These are phyloP conservation scores for Oldenlandia corymbosa DNA, from an alignment of 257 asterid species.

Conservation along the genomic window DNA sequence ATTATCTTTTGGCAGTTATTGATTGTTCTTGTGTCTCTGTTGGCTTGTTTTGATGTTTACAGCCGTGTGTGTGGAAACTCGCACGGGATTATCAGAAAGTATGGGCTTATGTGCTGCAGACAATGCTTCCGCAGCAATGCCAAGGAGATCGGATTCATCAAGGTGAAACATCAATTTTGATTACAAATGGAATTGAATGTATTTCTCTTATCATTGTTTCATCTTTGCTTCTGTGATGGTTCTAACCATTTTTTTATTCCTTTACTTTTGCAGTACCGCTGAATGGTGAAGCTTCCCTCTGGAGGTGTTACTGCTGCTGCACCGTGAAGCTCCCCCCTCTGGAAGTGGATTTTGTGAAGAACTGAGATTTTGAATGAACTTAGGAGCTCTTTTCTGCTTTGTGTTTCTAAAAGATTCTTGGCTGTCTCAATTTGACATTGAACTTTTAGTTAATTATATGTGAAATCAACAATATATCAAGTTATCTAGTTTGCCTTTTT, in stretches of 20 bases:
- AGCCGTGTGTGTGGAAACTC: slow-evolving; percentile 42
- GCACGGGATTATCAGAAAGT: slow-evolving; percentile 34
- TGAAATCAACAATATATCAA: slow-evolving; percentile 17
- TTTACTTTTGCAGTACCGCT: slow-evolving; percentile 44
- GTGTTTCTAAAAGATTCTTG: slow-evolving; percentile 9
- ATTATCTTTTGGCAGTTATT: not conserved
- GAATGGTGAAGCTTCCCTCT: not conserved
- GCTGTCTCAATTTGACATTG: slow-evolving; percentile 6
- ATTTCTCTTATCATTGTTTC: no score
- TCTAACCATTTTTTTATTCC: not conserved
- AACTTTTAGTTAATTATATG: slow-evolving; percentile 11
- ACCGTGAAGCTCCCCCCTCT: no score
- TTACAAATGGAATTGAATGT: not conserved
- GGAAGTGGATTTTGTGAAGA: not conserved
- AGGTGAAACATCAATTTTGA: slow-evolving; percentile 12
- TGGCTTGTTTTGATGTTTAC: not conserved
- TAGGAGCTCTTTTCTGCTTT: not conserved
- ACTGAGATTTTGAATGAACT: no score
- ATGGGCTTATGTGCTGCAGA: slow-evolving; percentile 39
- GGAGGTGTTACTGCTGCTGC: no score
- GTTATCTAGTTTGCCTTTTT: no score
- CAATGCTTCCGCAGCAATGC: slow-evolving; percentile 41
- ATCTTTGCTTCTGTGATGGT: not conserved
- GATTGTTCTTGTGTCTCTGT: not conserved
- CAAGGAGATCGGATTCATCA: slow-evolving; percentile 39